A percentile compares a stretch with the other conserved stretches of the same genome.
These are phyloP conservation scores for Lachnellula occidentalis DNA, from an alignment of 2,329 filamentous ascomycete species.

Conservation along the genomic window DNA sequence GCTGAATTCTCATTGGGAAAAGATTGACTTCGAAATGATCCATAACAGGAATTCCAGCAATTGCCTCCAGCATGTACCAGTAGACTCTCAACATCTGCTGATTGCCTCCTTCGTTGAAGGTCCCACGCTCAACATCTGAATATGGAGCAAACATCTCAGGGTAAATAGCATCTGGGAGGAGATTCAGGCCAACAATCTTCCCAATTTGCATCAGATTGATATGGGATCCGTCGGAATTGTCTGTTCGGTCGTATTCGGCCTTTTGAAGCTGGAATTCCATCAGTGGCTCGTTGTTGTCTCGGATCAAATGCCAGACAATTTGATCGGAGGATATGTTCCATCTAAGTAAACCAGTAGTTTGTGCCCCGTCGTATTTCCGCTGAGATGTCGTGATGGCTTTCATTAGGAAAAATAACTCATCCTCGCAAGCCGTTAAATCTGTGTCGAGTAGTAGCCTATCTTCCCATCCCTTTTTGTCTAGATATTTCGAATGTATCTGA, in stretches of 20 bases:
- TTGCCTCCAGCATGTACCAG: conserved; percentile 97
- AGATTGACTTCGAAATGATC: conserved; percentile 94
- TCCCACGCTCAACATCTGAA: conserved; percentile 57
- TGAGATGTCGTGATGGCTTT: conserved; percentile 98
- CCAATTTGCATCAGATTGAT: conserved; percentile 87
- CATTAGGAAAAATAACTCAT: conserved; percentile 99
- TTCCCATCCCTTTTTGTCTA: conserved; percentile 88
- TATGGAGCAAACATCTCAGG: conserved; percentile 95
- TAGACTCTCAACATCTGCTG: conserved; percentile 88
- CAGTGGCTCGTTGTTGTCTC: conserved; percentile 78
- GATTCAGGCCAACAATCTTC: conserved; percentile 80
- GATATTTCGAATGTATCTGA: conserved; percentile 80
- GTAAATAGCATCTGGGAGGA: conserved; percentile 85
- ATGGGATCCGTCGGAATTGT: conserved; percentile 96
- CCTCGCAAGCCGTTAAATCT: conserved; percentile 83
- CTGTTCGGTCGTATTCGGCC: conserved; percentile 88
- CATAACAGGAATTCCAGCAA: conserved; percentile 94
- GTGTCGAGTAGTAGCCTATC: conserved; percentile 84
- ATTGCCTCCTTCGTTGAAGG: conserved; percentile 50
- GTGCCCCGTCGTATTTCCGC: conserved; percentile 70
- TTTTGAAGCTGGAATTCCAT: conserved; percentile 90
- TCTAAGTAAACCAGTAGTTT: conserved; percentile 73
- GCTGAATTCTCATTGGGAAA: conserved; percentile 86
- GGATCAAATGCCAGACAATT: conserved; percentile 95
- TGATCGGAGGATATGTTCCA: conserved; percentile 94